Percentiles rank a stretch among this genome's conserved stretches.
Evolutionary conservation across 345 rosid genomes (phyloP).

Genomic region (Rhizophora apiculata): DNA sequence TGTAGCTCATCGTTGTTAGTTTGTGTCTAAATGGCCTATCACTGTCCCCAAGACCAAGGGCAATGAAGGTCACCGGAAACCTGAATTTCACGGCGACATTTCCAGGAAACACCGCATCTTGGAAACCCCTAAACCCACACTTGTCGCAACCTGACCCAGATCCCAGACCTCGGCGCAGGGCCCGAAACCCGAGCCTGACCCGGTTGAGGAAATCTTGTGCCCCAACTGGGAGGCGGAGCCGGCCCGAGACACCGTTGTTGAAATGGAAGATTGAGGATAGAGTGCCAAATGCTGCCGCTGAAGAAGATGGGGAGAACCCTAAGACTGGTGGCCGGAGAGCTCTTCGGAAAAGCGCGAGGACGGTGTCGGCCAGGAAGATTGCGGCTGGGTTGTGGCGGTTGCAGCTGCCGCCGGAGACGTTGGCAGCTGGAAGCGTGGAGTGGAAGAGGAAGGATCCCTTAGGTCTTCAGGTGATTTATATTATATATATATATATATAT

Average conservation of each 20-base stretch:
- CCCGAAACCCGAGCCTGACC: slow-evolving; percentile 46
- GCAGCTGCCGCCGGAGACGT: slow-evolving; percentile 56
- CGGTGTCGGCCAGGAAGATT: slow-evolving; percentile 79
- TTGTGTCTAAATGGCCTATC: slow-evolving; percentile 23
- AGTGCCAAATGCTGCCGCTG: slow-evolving; percentile 28
- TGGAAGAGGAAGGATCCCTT: slow-evolving; percentile 38
- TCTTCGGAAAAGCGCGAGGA: slow-evolving; percentile 30
- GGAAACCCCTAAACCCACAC: slow-evolving; percentile 20
- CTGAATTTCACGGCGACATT: slow-evolving; percentile 44
- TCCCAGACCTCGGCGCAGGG: slow-evolving; percentile 53
- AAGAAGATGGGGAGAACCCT: slow-evolving; percentile 30
- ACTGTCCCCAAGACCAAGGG: neutral
- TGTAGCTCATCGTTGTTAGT: neutral
- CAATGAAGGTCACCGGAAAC: slow-evolving; percentile 73
- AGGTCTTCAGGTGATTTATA: slow-evolving; percentile 60
- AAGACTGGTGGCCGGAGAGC: slow-evolving; percentile 22
- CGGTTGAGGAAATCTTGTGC: slow-evolving; percentile 48
- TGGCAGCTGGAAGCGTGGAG: slow-evolving; percentile 28
- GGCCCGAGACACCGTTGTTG: slow-evolving; percentile 73
- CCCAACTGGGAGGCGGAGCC: slow-evolving; percentile 34
- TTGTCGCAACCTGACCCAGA: slow-evolving; percentile 35
- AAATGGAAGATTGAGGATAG: slow-evolving; percentile 74
- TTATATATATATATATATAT: neutral
- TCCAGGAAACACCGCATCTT: slow-evolving; percentile 20
- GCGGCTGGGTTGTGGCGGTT: slow-evolving; percentile 89